These are phyloP conservation scores for Chalaropsis thielavioides DNA, from an alignment of 2,329 filamentous ascomycete genomes.

Conservation along the genomic window DNA sequence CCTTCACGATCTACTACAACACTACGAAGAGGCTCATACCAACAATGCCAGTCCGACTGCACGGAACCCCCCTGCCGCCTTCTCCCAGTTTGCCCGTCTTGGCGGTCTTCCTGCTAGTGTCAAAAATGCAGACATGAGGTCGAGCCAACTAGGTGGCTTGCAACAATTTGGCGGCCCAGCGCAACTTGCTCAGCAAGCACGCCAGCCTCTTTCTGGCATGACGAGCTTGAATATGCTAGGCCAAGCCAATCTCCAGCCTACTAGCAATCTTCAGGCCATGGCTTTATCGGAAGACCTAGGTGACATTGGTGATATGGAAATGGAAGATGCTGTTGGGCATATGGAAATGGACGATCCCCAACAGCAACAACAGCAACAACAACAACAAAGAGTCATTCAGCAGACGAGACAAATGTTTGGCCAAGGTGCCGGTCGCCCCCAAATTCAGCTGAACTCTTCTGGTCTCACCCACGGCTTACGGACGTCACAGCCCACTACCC, in stretches of 20 bases:
- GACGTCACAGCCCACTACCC: conserved; percentile 74
- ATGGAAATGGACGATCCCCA: conserved; percentile 51
- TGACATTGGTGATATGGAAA: conserved; percentile 85
- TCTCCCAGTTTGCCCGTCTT: conserved; percentile 27
- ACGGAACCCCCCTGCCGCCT: conserved; percentile 27
- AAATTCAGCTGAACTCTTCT: conserved; percentile 68
- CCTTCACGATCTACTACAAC: conserved; percentile 85
- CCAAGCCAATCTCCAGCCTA: conserved; percentile 30
- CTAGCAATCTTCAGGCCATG: conserved; percentile 28
- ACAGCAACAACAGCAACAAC: conserved; percentile 20
- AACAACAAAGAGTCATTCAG: conserved; percentile 38
- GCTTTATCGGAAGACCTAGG: conserved; percentile 51
- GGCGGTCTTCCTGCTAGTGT: conserved; percentile 2
- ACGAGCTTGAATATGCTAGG: conserved; percentile 19
- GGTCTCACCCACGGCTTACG: conserved; percentile 64
- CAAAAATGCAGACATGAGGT: conserved; percentile 7
- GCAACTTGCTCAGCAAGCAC: conserved; percentile 18
- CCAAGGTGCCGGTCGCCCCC: conserved; percentile 47
- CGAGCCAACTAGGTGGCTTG: conserved; percentile 8
- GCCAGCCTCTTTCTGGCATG: conserved; percentile 16
- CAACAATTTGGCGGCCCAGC: conserved; percentile 17
- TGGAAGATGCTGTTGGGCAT: conserved; percentile 66
- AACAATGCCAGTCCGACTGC: conserved; percentile 38
- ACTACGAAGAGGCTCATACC: conserved; percentile 92
- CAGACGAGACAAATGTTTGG: conserved; percentile 56